Evolutionary conservation across 371 early-diverging fungal genomes (phyloP).

Genomic region (Actinomucor elegans): DNA sequence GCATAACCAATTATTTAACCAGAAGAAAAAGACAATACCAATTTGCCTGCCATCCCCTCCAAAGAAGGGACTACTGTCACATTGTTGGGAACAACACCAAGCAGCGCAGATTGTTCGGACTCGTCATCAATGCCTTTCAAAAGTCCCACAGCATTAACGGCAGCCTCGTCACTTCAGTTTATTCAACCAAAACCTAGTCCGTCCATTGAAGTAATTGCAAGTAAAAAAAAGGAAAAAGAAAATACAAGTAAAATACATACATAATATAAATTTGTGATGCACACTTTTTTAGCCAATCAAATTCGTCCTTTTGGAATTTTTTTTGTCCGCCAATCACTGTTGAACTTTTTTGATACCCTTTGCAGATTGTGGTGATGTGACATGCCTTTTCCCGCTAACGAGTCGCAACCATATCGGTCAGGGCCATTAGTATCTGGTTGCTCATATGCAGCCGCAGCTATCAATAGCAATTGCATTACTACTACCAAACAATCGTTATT

Average conservation of each 20-base stretch:
- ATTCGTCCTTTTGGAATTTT: conserved; percentile 9
- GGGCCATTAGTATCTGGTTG: too few species aligned
- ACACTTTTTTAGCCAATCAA: conserved; percentile 3
- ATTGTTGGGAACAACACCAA: conserved; percentile 17
- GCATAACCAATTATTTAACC: conserved; percentile 12
- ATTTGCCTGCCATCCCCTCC: conserved; percentile 17
- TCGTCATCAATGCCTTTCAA: conserved; percentile 19
- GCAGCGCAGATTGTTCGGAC: conserved; percentile 15
- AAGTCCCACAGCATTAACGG: conserved; percentile 16
- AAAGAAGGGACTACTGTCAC: conserved; percentile 17
- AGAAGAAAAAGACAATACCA: conserved; percentile 17
- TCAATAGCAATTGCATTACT: too few species aligned
- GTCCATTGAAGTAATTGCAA: conserved; percentile 15
- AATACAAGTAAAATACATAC: not conserved
- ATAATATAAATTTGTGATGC: conserved; percentile 8
- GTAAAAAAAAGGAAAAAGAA: not conserved
- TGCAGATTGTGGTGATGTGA: too few species aligned
- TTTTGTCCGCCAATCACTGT: too few species aligned
- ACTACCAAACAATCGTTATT: too few species aligned
- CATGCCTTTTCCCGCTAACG: too few species aligned
- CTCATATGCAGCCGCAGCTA: too few species aligned
- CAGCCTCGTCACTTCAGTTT: conserved; percentile 12
- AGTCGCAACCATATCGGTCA: too few species aligned
- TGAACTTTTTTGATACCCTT: too few species aligned
- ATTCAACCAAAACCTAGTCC: conserved; percentile 18